Conservation (phyloP, 2,329 filamentous ascomycete species). For the Dactylellina parvicollis region DNA sequence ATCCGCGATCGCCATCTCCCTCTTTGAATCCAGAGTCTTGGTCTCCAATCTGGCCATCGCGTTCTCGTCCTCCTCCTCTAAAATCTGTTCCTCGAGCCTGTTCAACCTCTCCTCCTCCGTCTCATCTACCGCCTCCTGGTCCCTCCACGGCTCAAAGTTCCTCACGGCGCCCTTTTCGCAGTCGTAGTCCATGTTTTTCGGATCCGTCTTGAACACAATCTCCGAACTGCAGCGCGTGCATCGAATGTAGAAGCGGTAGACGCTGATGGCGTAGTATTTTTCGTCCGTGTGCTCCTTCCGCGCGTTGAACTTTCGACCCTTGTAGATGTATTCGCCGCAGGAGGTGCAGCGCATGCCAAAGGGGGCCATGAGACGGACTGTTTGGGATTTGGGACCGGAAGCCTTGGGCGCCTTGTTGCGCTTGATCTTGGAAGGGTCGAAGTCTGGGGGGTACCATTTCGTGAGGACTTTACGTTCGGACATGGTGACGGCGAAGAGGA, state of each 20-base stretch:
- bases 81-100: conserved; percentile 71
- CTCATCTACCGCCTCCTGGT: conserved; percentile 74
- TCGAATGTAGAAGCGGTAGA: conserved; percentile 88
- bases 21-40: conserved; percentile 90
- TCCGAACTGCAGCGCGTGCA: conserved; percentile 87
- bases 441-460: conserved; percentile 76
- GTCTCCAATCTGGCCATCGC: conserved; percentile 95
- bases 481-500: conserved; percentile 67
- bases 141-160: conserved; percentile 92
- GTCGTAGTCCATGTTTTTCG: conserved; percentile 91
- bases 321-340: conserved; percentile 86
- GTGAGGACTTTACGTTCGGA: conserved; percentile 84
- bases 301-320: conserved; percentile 93
- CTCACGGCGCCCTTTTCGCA: conserved; percentile 84
- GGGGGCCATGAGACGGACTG: conserved; percentile 88
- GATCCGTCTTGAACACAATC: conserved; percentile 93
- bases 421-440: conserved; percentile 84
- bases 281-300: conserved; percentile 92
- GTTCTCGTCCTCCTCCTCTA: conserved; percentile 76
- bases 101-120: conserved; percentile 88
- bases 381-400: conserved; percentile 81
- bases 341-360: conserved; percentile 79
- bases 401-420: conserved; percentile 74
- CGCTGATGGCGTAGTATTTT: conserved; percentile 86
- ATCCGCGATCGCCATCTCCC: conserved; percentile 96